phyloP scores from a whole-genome alignment of 2,329 filamentous ascomycete genomes.

The Cladobotryum protrusum region DNA sequence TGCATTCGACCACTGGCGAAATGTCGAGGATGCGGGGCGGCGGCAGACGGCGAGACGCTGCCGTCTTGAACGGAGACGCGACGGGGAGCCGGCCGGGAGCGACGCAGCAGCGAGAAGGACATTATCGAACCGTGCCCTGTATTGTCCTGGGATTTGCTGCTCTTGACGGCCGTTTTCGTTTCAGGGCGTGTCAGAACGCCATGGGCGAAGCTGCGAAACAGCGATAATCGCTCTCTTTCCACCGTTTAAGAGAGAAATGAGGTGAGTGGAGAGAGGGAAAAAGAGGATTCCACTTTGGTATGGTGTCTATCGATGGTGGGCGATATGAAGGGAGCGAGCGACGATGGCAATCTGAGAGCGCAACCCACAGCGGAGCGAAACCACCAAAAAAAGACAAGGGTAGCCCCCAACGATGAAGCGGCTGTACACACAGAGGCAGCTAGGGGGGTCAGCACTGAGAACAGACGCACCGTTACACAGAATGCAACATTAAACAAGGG shows the following conservation, averaged over 20 bases:
- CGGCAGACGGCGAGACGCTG: slow-evolving; percentile 27
- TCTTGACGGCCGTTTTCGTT: slow-evolving; percentile 6
- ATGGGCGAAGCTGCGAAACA: slow-evolving; percentile 5
- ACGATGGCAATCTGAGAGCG: not conserved
- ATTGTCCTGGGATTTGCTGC: slow-evolving; percentile 1
- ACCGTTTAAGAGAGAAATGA: not conserved
- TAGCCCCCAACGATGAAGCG: not conserved
- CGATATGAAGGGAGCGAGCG: not conserved
- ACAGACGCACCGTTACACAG: not conserved
- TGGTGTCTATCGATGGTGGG: not conserved
- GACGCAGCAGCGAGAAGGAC: slow-evolving; percentile 33
- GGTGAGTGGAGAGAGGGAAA: slow-evolving; percentile 4
- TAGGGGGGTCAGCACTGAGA: not conserved
- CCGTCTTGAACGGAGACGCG: slow-evolving; percentile 25
- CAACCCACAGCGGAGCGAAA: slow-evolving; percentile 8
- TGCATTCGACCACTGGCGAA: slow-evolving; percentile 33
- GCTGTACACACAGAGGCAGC: no score
- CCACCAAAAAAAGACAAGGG: not conserved
- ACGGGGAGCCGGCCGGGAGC: slow-evolving; percentile 27
- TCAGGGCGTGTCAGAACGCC: slow-evolving; percentile 8
- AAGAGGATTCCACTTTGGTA: not conserved
- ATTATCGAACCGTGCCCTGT: slow-evolving; percentile 18
- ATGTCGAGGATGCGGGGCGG: slow-evolving; percentile 21
- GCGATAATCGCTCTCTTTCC: slow-evolving; percentile 5
- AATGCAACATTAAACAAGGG: no score